phyloP scores from a whole-genome alignment of 192 early-diverging fungal species.

The Linnemannia hyalina region DNA sequence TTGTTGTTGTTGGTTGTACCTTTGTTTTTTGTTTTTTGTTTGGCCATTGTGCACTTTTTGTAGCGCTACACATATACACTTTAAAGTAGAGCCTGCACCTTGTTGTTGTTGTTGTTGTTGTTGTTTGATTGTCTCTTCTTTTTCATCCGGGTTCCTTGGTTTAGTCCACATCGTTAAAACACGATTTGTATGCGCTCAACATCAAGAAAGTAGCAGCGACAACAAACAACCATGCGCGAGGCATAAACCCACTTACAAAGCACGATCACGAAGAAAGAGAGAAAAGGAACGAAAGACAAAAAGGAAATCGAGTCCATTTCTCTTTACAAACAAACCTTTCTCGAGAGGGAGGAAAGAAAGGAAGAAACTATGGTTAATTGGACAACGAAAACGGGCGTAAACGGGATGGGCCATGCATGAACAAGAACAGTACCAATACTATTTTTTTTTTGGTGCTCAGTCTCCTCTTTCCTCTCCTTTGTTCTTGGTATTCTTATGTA shows the following conservation, averaged over 20 bases:
- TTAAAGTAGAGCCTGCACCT: slow-evolving; percentile 1
- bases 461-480: background rate
- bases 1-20: background rate
- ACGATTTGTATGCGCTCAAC: background rate
- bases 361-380: too few relatives aligned
- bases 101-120: background rate
- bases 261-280: background rate
- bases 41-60: background rate
- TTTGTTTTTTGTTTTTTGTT: background rate
- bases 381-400: background rate
- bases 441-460: background rate
- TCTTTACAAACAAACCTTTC: too few relatives aligned
- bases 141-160: background rate
- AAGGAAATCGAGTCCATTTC: too few relatives aligned
- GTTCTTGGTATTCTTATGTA: background rate
- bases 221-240: background rate
- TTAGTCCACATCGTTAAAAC: background rate
- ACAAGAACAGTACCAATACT: background rate
- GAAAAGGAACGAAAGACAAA: background rate
- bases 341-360: too few relatives aligned
- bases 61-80: background rate
- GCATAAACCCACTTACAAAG: background rate
- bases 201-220: background rate
- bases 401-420: background rate
- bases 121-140: background rate